These are phyloP conservation scores for Euphrasia confusa DNA, from an alignment of 257 asterid genomes.

Conservation along the genomic window DNA sequence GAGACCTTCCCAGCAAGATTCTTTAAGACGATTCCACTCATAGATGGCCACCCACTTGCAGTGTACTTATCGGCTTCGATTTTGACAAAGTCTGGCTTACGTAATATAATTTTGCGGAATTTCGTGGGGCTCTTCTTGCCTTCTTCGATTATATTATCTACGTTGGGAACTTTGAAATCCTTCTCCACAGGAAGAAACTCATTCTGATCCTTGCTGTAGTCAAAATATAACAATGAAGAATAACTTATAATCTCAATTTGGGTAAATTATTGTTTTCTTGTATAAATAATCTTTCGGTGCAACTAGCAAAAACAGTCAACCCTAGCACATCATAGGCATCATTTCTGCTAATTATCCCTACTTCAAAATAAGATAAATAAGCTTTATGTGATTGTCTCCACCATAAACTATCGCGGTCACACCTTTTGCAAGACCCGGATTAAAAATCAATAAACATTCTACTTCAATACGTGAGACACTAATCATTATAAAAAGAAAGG, in stretches of 20 bases:
- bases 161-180: conserved; percentile 70
- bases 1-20: conserved; percentile 81
- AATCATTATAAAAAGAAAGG: not conserved
- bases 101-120: conserved; percentile 61
- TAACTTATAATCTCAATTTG: not conserved
- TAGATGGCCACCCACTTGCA: conserved; percentile 97
- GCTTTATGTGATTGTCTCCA: not conserved
- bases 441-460: not conserved
- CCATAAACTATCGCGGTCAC: not conserved
- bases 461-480: not conserved
- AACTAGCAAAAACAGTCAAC: not conserved
- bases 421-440: not conserved
- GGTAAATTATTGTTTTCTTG: not conserved
- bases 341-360: not conserved
- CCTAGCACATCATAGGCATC: not conserved
- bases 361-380: not conserved
- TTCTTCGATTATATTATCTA: conserved; percentile 76
- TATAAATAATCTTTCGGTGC: not conserved
- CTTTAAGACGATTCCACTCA: conserved; percentile 76
- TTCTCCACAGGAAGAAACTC: conserved; percentile 63
- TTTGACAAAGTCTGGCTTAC: conserved; percentile 49
- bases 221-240: conserved; percentile 23
- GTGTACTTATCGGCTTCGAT: conserved; percentile 68
- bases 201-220: conserved; percentile 55
- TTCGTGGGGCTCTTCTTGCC: conserved; percentile 84